Evolutionary conservation across 768 basidiomycete species (phyloP).

Genomic region (Tricholoma sp.): DNA sequence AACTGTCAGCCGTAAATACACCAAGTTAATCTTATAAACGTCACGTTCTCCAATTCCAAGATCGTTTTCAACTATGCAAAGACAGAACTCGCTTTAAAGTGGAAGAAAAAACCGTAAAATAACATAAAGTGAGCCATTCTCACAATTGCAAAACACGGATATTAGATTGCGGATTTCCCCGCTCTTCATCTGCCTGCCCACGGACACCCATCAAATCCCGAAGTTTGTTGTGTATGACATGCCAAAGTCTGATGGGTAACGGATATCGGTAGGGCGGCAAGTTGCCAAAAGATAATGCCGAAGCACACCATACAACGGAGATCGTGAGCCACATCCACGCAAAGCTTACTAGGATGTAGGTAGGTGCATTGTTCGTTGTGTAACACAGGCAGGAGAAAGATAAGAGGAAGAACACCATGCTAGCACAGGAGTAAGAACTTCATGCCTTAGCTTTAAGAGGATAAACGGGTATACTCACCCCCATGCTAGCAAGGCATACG

Average conservation of each 20-base stretch:
- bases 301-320: neutral
- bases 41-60: no score
- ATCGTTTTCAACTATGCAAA: no score
- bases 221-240: neutral
- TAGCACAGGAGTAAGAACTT: neutral
- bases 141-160: neutral
- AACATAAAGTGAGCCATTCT: neutral
- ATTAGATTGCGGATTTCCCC: neutral
- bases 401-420: neutral
- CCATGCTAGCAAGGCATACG: slow-evolving; percentile 1
- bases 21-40: no score
- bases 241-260: neutral
- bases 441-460: neutral
- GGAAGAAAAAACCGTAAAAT: no score
- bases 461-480: neutral
- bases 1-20: no score
- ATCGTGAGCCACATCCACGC: neutral
- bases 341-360: neutral
- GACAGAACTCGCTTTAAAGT: no score
- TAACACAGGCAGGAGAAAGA: slow-evolving; percentile 4
- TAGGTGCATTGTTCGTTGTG: neutral
- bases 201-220: neutral
- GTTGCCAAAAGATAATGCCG: neutral
- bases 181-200: neutral
- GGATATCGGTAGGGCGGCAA: neutral